Conservation (phyloP, 805 yeast genomes). For the Wilhelminamyces savonicus region DNA sequence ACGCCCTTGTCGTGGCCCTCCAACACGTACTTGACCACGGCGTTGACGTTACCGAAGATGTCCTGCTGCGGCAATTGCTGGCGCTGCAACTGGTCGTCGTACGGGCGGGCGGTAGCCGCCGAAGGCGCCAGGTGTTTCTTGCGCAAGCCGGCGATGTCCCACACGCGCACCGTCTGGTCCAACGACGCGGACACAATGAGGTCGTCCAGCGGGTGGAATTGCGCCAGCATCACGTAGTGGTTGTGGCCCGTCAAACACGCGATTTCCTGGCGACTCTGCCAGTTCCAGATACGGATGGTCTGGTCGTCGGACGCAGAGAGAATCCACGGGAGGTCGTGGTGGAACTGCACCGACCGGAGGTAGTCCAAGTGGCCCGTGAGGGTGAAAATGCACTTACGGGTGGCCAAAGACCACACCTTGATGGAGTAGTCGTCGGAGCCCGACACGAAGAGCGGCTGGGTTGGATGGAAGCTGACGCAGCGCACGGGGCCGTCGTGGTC, state of each 20-base stretch:
- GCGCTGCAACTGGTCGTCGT: constrained; percentile 57
- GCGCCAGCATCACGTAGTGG: constrained; percentile 97
- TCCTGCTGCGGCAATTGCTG: constrained; percentile 81
- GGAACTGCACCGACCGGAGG: constrained; percentile 90
- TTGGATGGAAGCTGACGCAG: constrained; percentile 92
- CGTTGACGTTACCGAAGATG: constrained; percentile 89
- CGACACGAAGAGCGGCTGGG: constrained; percentile 94
- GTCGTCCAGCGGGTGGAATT: constrained; percentile 94
- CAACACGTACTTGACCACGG: constrained; percentile 87
- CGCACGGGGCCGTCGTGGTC: constrained; percentile 99
- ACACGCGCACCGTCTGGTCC: constrained; percentile 97
- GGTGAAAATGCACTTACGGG: constrained; percentile 88
- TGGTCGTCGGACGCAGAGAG: constrained; percentile 96
- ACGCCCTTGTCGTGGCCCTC: constrained; percentile 99
- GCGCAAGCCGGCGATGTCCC: constrained; percentile 95
- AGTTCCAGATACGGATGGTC: constrained; percentile 98
- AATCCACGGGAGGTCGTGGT: constrained; percentile 95
- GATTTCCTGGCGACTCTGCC: constrained; percentile 97
- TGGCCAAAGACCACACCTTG: constrained; percentile 92
- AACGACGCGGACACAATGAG: constrained; percentile 91
- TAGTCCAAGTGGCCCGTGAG: constrained; percentile 92
- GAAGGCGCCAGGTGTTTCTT: constrained; percentile 87
- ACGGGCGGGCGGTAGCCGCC: constrained; percentile 36
- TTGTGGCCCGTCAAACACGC: constrained; percentile 97
- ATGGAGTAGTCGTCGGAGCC: constrained; percentile 97